A percentile compares a stretch with the other conserved stretches of the same genome.
phyloP scores from a whole-genome alignment of 306 rosid genomes.

The Cicer cuneatum region DNA sequence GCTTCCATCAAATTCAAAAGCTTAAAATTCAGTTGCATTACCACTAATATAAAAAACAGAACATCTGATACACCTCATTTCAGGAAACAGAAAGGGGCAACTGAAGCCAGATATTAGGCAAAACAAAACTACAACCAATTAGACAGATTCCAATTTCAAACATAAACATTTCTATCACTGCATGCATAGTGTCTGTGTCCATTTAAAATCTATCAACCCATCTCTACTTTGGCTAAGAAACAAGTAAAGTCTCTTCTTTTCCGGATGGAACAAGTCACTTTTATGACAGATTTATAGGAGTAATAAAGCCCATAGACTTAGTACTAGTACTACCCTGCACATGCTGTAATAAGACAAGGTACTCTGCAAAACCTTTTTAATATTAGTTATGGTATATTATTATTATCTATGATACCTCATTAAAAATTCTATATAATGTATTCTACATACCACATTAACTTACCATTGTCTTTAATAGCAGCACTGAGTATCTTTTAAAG shows the following conservation, averaged over 20 bases:
- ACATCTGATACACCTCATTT: constrained; percentile 73
- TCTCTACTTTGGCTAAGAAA: constrained; percentile 10
- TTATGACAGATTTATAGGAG: constrained; percentile 16
- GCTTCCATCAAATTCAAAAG: constrained; percentile 98
- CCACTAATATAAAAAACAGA: constrained; percentile 73
- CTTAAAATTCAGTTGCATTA: constrained; percentile 87
- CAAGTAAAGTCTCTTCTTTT: constrained; percentile 19
- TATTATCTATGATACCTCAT: constrained; percentile 8
- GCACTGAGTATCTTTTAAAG: not conserved
- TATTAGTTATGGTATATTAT: constrained; percentile 24
- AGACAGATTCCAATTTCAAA: constrained; percentile 36
- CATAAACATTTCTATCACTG: constrained; percentile 23
- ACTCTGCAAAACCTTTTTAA: not conserved
- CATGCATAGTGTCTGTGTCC: not conserved
- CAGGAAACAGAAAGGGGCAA: constrained; percentile 60
- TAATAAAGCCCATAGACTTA: constrained; percentile 22
- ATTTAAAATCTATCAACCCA: constrained; percentile 34
- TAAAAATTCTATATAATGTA: not conserved
- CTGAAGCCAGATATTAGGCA: constrained; percentile 45
- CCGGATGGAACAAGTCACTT: constrained; percentile 28
- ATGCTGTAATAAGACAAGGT: constrained; percentile 19
- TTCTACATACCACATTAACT: constrained; percentile 14
- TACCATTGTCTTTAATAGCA: not conserved
- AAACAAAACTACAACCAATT: constrained; percentile 37
- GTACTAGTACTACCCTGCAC: constrained; percentile 21